A percentile compares a stretch with the other conserved stretches of the same genome.
Conservation (phyloP, 495 filamentous ascomycete genomes). For the Aspergillus bertholletiae region DNA sequence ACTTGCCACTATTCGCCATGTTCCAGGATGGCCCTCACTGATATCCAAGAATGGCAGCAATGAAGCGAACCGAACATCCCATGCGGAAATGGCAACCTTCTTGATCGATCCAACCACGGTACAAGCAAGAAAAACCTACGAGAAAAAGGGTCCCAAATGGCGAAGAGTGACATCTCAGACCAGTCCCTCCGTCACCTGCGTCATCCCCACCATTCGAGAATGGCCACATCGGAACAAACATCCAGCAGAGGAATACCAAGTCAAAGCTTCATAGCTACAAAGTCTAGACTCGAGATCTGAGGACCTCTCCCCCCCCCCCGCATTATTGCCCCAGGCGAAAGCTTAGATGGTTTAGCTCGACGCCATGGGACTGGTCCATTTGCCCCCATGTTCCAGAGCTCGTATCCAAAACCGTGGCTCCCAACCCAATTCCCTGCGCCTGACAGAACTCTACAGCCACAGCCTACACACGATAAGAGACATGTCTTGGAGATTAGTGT, state of each 20-base stretch:
- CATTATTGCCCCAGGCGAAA: background rate
- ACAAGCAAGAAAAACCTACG: background rate
- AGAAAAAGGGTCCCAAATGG: background rate
- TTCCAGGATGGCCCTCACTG: background rate
- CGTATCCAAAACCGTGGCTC: conserved; percentile 26
- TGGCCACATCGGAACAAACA: background rate
- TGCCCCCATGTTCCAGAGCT: conserved; percentile 24
- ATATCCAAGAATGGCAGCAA: background rate
- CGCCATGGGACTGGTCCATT: conserved; percentile 14
- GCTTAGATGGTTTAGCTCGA: background rate
- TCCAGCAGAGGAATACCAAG: background rate
- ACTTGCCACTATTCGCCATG: background rate
- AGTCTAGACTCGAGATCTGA: background rate
- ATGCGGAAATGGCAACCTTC: background rate
- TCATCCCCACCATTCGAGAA: background rate
- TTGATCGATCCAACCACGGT: background rate
- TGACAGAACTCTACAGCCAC: background rate
- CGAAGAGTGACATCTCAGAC: background rate
- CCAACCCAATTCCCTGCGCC: background rate
- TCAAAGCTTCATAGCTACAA: background rate
- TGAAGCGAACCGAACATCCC: background rate
- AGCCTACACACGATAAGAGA: background rate
- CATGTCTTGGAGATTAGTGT: background rate
- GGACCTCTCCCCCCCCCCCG: background rate
- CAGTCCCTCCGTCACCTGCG: background rate